Evolutionary conservation across 2,329 filamentous ascomycete species (phyloP).

Genomic region (Raffaelea albimanens): DNA sequence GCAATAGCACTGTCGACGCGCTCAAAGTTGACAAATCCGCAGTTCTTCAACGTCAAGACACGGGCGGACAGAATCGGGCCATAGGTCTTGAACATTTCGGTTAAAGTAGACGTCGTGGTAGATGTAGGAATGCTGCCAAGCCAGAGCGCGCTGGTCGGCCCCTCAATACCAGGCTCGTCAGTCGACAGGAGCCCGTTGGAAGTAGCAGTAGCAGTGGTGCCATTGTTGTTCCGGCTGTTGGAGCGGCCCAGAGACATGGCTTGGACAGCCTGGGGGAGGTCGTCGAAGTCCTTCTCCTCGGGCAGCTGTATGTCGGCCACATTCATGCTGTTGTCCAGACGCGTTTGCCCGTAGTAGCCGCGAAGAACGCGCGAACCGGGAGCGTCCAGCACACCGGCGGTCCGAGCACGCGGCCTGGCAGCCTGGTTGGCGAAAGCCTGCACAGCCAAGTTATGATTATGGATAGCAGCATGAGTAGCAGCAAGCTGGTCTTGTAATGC

Average conservation of each 20-base stretch:
- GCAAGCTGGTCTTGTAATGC: constrained; percentile 53
- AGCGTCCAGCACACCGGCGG: constrained; percentile 82
- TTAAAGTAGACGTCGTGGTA: constrained; percentile 88
- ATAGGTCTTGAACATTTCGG: constrained; percentile 91
- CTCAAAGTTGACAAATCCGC: constrained; percentile 97
- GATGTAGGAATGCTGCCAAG: constrained; percentile 95
- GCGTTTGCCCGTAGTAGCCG: constrained; percentile 62
- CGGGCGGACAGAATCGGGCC: constrained; percentile 84
- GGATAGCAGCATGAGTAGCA: constrained; percentile 61
- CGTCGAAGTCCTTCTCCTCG: constrained; percentile 70
- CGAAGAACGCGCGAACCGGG: constrained; percentile 57
- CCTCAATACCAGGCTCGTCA: constrained; percentile 75
- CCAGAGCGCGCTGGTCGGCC: constrained; percentile 89
- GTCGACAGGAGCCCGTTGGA: constrained; percentile 54
- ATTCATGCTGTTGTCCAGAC: constrained; percentile 66
- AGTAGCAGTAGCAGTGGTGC: constrained; percentile 8
- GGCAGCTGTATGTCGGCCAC: constrained; percentile 65
- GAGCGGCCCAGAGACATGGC: constrained; percentile 63
- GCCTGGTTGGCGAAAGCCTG: constrained; percentile 84
- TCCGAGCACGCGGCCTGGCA: constrained; percentile 76
- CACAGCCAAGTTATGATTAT: constrained; percentile 86
- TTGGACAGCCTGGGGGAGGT: constrained; percentile 73
- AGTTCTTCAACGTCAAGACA: constrained; percentile 97
- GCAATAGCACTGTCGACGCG: constrained; percentile 81
- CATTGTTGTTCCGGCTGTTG: constrained; percentile 51